These are phyloP conservation scores for Lablab purpureus DNA, from an alignment of 306 rosid genomes.

Conservation along the genomic window DNA sequence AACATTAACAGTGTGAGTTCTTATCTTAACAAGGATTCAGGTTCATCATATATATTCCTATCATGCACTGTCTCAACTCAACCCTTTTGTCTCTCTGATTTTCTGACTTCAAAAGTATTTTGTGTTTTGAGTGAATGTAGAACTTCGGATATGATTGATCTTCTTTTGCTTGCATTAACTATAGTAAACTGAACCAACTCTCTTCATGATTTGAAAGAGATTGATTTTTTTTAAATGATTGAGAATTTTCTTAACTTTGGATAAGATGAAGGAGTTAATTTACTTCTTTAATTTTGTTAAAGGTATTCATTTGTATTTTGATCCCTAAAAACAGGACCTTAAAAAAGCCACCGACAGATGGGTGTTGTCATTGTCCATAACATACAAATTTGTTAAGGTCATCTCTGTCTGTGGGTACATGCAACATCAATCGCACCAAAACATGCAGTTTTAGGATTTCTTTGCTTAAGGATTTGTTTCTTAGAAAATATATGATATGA, in stretches of 20 bases:
- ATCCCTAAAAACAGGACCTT: not conserved
- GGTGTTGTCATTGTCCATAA: not conserved
- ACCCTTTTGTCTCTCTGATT: too few species aligned
- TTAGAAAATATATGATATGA: not conserved
- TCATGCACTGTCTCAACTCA: not conserved
- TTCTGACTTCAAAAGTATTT: too few species aligned
- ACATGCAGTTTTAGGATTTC: too few species aligned
- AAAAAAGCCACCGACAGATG: slow-evolving; percentile 44
- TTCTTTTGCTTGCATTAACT: not conserved
- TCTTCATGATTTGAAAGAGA: not conserved
- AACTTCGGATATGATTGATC: not conserved
- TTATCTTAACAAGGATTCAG: too few species aligned
- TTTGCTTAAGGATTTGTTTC: not conserved
- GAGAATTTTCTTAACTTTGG: not conserved
- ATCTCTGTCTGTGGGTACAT: not conserved
- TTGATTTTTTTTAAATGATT: not conserved
- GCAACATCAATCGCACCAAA: too few species aligned
- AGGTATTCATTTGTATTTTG: too few species aligned
- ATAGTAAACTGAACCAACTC: not conserved
- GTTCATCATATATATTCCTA: too few species aligned
- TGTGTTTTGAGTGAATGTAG: not conserved
- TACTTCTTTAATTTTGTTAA: not conserved
- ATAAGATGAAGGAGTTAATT: not conserved
- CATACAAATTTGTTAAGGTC: not conserved
- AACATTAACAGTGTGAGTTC: too few species aligned